Evolutionary conservation across 2,329 filamentous ascomycete species (phyloP), one percentile per base, ranked within the genome.

Genomic region (Phialemoniopsis sp.): DNA sequence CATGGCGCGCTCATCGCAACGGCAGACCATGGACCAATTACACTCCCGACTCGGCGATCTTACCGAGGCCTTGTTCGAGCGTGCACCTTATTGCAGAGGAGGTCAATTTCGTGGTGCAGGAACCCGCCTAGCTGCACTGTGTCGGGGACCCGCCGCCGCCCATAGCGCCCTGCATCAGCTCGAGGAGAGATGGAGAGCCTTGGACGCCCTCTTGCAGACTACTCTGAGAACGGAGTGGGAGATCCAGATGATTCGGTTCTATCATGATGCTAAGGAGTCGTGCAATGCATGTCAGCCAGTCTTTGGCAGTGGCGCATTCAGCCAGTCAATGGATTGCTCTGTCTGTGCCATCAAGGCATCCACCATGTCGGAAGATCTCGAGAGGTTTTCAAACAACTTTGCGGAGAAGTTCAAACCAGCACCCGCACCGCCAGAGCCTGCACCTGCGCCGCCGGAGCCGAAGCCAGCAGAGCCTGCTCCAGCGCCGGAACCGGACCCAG

Each of bases 201-300:
- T 41, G 19, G 19, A 16, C 13, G 14, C n/a, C 17, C 30, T 34
- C 19, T 21, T 30, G 16, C 39, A 31, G 18, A 31, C 19, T 9
- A 32, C 28, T n/a, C 26, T 41, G 35, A 30, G 39, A 32, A 32
- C 37, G 18, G 34, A 41, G 16, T 41, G 39, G 39, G 39, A 41
- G n/a, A 21, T 26, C 14, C 26, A 21, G 13, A 19, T 41, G 8
- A 26, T 28, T 12, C 19, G 35, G 32, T 19, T 41, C 34, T 15
- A 28, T 16, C 14, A n/a, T 3, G 31, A 41, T 14, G 29, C 21
- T n/a, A 34, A 29, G 13, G 35, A 38, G 14, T 36, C 14, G 13
- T 41, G 39, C 32, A 37, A 19, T 10, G 9, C 32, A 14, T 40
- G 38, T 16, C 29, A 31, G 16, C 21, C 36, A 14, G 29, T 29